Evolutionary conservation across 2,329 filamentous ascomycete genomes (phyloP), one percentile per base, ranked within the genome.

Genomic region (Ceratocystis colombiana): DNA sequence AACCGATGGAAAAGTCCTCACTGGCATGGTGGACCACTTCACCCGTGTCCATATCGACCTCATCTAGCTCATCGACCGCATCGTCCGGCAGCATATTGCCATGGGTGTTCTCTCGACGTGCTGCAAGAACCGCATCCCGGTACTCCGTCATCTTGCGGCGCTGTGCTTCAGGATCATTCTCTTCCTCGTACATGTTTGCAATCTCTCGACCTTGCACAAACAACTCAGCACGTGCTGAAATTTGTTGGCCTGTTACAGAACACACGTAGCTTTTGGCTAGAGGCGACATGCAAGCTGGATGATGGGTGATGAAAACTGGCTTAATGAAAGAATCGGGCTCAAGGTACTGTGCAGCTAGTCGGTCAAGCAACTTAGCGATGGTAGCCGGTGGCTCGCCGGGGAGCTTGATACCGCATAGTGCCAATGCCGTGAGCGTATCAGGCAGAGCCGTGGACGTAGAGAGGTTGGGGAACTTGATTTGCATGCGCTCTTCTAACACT

Each of bases 181-280:
- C 94, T 76, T 99, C 94, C 75, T 99, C 94, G 75, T 99, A 99
- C 79, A 93, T 95, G 75, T 99, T 99, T 68, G 93, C 90, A 41
- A 96, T 81, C 73, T 99, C 94, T 65, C 85, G 84, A 50, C 88
- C 85, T 62, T 84, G 78, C 69, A 95, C 84, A 76, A 96, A 96
- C 25, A 96, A 82, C 76, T 96, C 92, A 0, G 88, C 89, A 5
- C 92, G 86, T 0, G 90, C 89, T 1, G 90, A 88, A 0, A 96
- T 85, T 7, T 82, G 76, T 73, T 96, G 92, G 15, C 81, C 79
- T 0, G 86, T 87, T 7, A 73, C 75, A 0, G 84, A 82, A 73
- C 91, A 90, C 22, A 80, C 72, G 76, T 90, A 96, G 64, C 89
- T 91, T 78, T 97, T 97, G 28, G 92, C 86, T 6, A 99, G 83